Conservation (phyloP, 2,329 filamentous ascomycete genomes). For the Calonectria henricotiae region DNA sequence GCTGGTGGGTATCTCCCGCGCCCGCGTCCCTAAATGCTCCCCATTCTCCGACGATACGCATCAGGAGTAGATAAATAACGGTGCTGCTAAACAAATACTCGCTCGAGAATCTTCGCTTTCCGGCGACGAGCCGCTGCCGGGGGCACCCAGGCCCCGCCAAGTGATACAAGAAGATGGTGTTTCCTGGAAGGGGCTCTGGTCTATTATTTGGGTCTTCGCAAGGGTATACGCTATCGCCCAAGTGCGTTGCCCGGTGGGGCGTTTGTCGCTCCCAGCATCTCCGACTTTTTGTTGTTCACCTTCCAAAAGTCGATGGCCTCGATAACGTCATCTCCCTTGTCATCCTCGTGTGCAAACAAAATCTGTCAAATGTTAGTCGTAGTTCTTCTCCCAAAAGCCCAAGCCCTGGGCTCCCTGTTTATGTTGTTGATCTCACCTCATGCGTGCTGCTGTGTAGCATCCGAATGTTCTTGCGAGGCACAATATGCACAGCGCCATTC, state of each 20-base stretch:
- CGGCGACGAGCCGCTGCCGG: slow-evolving; percentile 39
- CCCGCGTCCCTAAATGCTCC: slow-evolving; percentile 24
- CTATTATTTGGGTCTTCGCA: slow-evolving; percentile 23
- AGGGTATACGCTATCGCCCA: slow-evolving; percentile 38
- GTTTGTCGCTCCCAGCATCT: slow-evolving; percentile 54
- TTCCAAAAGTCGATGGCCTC: slow-evolving; percentile 98
- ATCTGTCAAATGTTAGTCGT: slow-evolving; percentile 74
- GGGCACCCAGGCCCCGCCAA: slow-evolving; percentile 43
- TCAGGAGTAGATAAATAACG: slow-evolving; percentile 37
- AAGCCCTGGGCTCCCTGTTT: not conserved
- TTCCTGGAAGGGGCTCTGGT: slow-evolving; percentile 51
- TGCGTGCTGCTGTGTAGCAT: slow-evolving; percentile 98
- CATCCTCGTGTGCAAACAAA: slow-evolving; percentile 97
- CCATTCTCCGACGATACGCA: slow-evolving; percentile 28
- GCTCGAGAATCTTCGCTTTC: slow-evolving; percentile 43
- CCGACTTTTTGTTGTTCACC: slow-evolving; percentile 72
- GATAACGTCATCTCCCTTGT: slow-evolving; percentile 92
- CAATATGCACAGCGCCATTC: slow-evolving; percentile 93
- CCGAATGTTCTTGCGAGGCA: slow-evolving; percentile 95
- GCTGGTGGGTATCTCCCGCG: slow-evolving; percentile 11
- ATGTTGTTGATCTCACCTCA: slow-evolving; percentile 76
- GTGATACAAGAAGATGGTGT: slow-evolving; percentile 53
- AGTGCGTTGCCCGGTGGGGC: slow-evolving; percentile 26
- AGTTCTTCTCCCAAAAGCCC: no score
- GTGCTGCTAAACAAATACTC: slow-evolving; percentile 46